Evolutionary conservation across 352 stramenopile genomes (phyloP).

Genomic region (Phytophthora citricola): DNA sequence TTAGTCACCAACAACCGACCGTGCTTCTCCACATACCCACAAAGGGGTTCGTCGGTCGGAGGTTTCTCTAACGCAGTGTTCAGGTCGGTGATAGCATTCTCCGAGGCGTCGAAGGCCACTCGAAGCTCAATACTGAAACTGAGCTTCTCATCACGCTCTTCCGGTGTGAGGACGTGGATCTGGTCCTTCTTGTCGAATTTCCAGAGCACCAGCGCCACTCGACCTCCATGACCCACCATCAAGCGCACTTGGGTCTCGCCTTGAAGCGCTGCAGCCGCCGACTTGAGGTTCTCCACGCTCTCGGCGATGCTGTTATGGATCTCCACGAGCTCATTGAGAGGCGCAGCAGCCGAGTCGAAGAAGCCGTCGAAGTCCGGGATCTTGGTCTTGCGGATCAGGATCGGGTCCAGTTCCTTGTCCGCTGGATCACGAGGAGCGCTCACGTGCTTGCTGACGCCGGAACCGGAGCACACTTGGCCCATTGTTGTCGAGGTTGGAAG

Average conservation of each 20-base stretch:
- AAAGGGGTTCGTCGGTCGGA: constrained; percentile 31
- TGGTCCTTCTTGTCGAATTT: constrained; percentile 56
- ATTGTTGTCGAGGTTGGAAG: constrained; percentile 32
- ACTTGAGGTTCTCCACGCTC: constrained; percentile 64
- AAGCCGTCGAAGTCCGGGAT: constrained; percentile 31
- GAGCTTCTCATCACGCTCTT: constrained; percentile 31
- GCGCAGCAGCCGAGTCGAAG: constrained; percentile 26
- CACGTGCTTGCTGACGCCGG: constrained; percentile 56
- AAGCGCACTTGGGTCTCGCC: constrained; percentile 56
- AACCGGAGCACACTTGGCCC: constrained; percentile 66
- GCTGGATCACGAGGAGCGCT: constrained; percentile 32
- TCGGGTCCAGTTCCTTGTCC: constrained; percentile 34
- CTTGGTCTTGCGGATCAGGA: constrained; percentile 30
- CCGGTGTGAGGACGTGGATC: constrained; percentile 36
- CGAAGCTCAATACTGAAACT: constrained; percentile 18
- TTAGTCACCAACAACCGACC: constrained; percentile 40
- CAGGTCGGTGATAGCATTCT: constrained; percentile 32
- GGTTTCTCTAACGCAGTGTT: constrained; percentile 47
- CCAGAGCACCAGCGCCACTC: constrained; percentile 45
- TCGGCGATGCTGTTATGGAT: constrained; percentile 58
- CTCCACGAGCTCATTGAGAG: constrained; percentile 34
- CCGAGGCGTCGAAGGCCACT: constrained; percentile 18
- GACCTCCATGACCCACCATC: constrained; percentile 26
- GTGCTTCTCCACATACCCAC: constrained; percentile 43
- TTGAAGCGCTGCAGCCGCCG: constrained; percentile 52